phyloP scores from a whole-genome alignment of 108 stramenopile genomes.

The Cyclotella atomus region DNA sequence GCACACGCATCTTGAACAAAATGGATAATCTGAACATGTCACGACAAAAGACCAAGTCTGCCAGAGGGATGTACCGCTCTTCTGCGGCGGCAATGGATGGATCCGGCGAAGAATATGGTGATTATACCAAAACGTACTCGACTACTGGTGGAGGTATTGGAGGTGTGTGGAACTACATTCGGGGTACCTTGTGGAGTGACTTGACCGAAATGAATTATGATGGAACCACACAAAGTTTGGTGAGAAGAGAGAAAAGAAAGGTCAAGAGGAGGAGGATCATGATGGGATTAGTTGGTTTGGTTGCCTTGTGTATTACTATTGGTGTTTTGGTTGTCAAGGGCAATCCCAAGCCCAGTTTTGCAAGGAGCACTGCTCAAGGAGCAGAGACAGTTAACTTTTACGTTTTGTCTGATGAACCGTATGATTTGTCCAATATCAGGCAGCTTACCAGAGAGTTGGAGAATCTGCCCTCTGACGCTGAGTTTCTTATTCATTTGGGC shows the following conservation, averaged over 20 bases:
- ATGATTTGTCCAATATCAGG: constrained; percentile 46
- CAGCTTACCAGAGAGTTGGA: constrained; percentile 56
- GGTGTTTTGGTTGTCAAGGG: constrained; percentile 34
- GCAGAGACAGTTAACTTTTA: constrained; percentile 59
- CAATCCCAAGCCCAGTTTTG: constrained; percentile 7
- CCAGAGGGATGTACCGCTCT: constrained; percentile 45
- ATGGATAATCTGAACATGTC: constrained; percentile 42
- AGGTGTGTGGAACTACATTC: constrained; percentile 38
- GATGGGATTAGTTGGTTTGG: constrained; percentile 14
- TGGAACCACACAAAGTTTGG: constrained; percentile 57
- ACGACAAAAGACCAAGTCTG: constrained; percentile 42
- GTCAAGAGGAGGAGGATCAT: constrained; percentile 28
- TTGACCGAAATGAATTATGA: constrained; percentile 38
- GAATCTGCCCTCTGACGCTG: constrained; percentile 60
- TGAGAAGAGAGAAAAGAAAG: constrained; percentile 36
- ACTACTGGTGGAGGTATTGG: constrained; percentile 16
- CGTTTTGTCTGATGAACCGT: constrained; percentile 76
- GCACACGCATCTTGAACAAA: constrained; percentile 34
- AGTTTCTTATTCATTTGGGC: constrained; percentile 81
- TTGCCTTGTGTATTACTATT: constrained; percentile 14
- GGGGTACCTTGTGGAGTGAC: constrained; percentile 55
- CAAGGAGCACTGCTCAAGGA: not conserved
- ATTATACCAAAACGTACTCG: constrained; percentile 23
- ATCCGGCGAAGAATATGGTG: constrained; percentile 34
- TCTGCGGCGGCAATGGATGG: constrained; percentile 46